phyloP scores from a whole-genome alignment of 495 filamentous ascomycete genomes.

The Penicillium canariense region DNA sequence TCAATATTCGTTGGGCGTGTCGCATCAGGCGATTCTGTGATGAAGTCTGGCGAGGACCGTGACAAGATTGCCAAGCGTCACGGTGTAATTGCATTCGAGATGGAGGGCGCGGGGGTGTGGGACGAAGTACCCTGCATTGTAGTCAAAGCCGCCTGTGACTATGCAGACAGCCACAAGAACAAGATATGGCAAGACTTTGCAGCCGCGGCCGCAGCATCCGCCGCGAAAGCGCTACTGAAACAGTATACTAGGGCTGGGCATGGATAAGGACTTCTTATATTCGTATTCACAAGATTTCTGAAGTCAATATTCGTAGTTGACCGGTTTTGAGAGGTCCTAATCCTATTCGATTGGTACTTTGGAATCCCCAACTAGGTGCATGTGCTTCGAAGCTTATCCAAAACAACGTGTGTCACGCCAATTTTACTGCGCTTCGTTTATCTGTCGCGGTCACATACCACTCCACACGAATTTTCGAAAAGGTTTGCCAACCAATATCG shows the following conservation, averaged over 20 bases:
- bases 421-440: too few species aligned
- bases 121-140: background rate
- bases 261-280: too few species aligned
- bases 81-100: background rate
- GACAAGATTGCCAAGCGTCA: background rate
- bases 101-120: background rate
- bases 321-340: too few species aligned
- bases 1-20: background rate
- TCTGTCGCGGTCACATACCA: background rate
- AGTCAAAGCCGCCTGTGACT: background rate
- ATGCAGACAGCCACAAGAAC: background rate
- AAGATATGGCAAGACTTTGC: background rate
- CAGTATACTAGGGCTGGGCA: too few species aligned
- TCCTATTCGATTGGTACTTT: too few species aligned
- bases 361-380: too few species aligned
- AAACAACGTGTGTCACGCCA: too few species aligned
- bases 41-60: background rate
- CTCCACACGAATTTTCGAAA: conserved; percentile 9
- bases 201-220: background rate
- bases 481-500: background rate
- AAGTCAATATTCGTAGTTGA: too few species aligned
- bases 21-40: background rate
- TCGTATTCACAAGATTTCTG: too few species aligned
- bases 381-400: too few species aligned
- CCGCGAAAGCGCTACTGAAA: background rate